These are phyloP conservation scores for Suillus subaureus DNA, from an alignment of 768 basidiomycete species.

Conservation along the genomic window DNA sequence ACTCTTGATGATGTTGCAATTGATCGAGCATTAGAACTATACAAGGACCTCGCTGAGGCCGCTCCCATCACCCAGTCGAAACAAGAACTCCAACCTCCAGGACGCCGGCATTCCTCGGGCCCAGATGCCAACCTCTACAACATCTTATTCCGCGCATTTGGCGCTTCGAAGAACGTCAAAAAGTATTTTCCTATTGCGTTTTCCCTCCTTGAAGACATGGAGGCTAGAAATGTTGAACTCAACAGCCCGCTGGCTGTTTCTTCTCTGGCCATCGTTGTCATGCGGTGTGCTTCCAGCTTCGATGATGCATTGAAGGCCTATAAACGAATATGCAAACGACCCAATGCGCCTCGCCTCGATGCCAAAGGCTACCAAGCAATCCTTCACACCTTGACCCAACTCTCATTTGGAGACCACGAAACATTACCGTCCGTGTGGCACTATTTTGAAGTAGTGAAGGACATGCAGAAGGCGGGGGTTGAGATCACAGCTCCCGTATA, in stretches of 20 bases:
- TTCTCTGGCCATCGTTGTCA: constrained; percentile 62
- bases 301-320: constrained; percentile 70
- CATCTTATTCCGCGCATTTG: constrained; percentile 50
- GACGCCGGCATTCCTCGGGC: constrained; percentile 39
- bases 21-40: constrained; percentile 56
- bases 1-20: constrained; percentile 44
- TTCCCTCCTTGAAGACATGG: constrained; percentile 69
- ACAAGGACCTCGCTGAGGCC: constrained; percentile 46
- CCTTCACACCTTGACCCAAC: constrained; percentile 60
- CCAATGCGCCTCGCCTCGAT: constrained; percentile 42
- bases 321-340: constrained; percentile 35
- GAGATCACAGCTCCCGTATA: constrained; percentile 62
- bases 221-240: constrained; percentile 46
- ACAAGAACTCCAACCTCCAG: constrained; percentile 11
- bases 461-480: constrained; percentile 74
- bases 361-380: constrained; percentile 64
- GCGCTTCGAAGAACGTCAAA: constrained; percentile 43
- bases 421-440: constrained; percentile 47
- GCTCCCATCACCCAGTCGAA: constrained; percentile 27
- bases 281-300: constrained; percentile 58
- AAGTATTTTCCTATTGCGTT: constrained; percentile 52
- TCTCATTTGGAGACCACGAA: constrained; percentile 48
- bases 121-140: constrained; percentile 59
- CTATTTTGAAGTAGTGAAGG: constrained; percentile 76
- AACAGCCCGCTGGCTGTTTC: constrained; percentile 48